phyloP scores from a whole-genome alignment of 106 monocot genomes.

The Allium cepa region DNA sequence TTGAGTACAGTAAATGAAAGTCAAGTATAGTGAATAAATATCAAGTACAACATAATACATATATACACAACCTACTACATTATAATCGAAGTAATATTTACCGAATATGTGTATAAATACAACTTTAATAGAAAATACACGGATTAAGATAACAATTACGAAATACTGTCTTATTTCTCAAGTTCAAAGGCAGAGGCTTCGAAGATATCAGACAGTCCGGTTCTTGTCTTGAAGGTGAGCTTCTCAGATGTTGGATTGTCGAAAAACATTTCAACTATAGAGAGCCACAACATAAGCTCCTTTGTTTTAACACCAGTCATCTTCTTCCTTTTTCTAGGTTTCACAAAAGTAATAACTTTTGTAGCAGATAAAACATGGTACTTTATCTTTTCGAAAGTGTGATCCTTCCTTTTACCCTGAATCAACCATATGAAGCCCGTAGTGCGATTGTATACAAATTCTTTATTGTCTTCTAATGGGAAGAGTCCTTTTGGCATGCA shows the following conservation, averaged over 20 bases:
- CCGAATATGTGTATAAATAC: too few species aligned
- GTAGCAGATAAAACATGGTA: constrained; percentile 8
- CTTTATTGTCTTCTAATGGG: constrained; percentile 11
- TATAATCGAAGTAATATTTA: too few species aligned
- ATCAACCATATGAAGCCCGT: constrained; percentile 14
- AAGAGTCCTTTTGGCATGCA: constrained; percentile 15
- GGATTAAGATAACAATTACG: too few species aligned
- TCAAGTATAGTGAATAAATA: too few species aligned
- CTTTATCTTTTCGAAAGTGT: constrained; percentile 20
- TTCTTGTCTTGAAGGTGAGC: constrained; percentile 17
- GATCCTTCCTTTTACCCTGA: constrained; percentile 10
- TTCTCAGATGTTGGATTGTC: constrained; percentile 1
- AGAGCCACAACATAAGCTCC: constrained; percentile 17
- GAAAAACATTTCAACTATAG: constrained; percentile 15
- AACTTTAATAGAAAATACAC: too few species aligned
- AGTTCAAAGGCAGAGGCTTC: constrained; percentile 7
- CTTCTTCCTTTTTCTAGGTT: constrained; percentile 15
- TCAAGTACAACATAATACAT: too few species aligned
- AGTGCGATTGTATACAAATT: constrained; percentile 16
- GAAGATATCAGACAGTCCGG: constrained; percentile 17
- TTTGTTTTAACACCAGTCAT: constrained; percentile 14
- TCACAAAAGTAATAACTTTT: constrained; percentile 11
- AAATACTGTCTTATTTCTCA: constrained; percentile 11
- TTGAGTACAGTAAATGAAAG: too few species aligned
- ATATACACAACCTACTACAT: too few species aligned